Base-by-base conservation (phyloP, 2,329 filamentous ascomycete species). In the Lecanicillium sp. region DNA sequence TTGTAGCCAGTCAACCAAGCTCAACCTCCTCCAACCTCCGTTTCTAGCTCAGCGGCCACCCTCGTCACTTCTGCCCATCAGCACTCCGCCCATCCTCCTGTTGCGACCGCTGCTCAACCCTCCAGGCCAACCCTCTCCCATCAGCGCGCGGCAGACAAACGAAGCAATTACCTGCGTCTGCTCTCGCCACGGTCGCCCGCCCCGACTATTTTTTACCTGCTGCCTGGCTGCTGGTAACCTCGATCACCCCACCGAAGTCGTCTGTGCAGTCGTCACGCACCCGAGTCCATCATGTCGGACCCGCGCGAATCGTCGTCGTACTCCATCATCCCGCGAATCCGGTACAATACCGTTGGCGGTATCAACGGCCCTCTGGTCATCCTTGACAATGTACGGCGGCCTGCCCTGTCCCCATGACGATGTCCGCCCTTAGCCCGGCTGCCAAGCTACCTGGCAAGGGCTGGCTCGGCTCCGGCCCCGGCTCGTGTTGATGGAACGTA, bases 321-420 rank as follows among this genome's bases (percentile, higher is more conserved):
- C 63, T 75, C 72, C 46, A 66, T 79, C 53, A 61, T 69, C 50
- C 75, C 75, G 44, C 67, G 74, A 55, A 65, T 97, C 67, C 81
- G 84, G 57, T 98, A 98, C 79, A 98, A 98, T 73, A 98, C 92
- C 54, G 88, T 98, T 60, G 87, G 88, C 59, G 90, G 90, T 72
- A 83, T 98, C 67, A 98, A 98, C 70, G 92, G 92, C 44, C 92
- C 92, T 56, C 78, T 98, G 65, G 92, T 98, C 60, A 90, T 98
- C 59, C 78, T 98, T 51, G 92, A 97, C 62, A 94, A 94, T 77
- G 90, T 94, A 64, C 32, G 56, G 25, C 9, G 8, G 22, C 22
- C 22, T 25, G 7, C 6, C 22, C 22, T n/a, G n/a, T n/a, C n/a
- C n/a, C n/a, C n/a, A n/a, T n/a, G n/a, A n/a, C n/a, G n/a, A n/a